Base-by-base conservation (phyloP, 305 asterid genomes). In the Stenogyne calaminthoides region DNA sequence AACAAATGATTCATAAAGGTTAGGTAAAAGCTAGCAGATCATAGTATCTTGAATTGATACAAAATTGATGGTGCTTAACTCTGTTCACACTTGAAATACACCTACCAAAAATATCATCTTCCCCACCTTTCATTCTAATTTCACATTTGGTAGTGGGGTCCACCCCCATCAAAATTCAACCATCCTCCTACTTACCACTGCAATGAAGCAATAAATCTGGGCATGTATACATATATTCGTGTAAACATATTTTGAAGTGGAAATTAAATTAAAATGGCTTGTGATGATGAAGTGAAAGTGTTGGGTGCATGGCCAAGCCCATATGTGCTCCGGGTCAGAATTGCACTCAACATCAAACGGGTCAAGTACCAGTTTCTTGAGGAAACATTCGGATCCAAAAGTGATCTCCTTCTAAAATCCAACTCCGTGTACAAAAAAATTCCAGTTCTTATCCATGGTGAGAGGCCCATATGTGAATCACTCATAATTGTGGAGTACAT, bases 351-450 rank as follows among this genome's bases (percentile, higher is more conserved):
- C 37, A 62, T 83, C 56, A 87, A 84, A 52, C 80, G 72, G 6
- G 52, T 87, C 0, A 60, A 54, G 1, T 78, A 87, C 54, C 81
- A 84, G 19, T 76, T 57, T 68, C 79, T 12, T 7, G 83, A 83
- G 51, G 86, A 84, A 66, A 80, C 9, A 22, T 78, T 47, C 36
- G 81, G n/a, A 73, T 75, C 74, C 42, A 86, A 84, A 25, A 83
- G 86, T 49, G 88, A 86, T 3, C 82, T 85, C 46, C 84, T 88
- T 0, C 76, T 88, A 2, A 71, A 82, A 56, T 81, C 87, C 16
- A 88, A 85, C 60, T 90, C 93, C 1, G 54, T 85, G 70, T 60
- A 84, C 81, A 81, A 85, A 76, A 81, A 79, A 74, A 67, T 85
- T 22, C 93, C 89, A 11, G 89, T 88, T 74, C 66, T 88, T n/a